A percentile compares a stretch with the other conserved stretches of the same genome.
phyloP scores from a whole-genome alignment of 345 rosid genomes.

The Pugionium dolabratum region DNA sequence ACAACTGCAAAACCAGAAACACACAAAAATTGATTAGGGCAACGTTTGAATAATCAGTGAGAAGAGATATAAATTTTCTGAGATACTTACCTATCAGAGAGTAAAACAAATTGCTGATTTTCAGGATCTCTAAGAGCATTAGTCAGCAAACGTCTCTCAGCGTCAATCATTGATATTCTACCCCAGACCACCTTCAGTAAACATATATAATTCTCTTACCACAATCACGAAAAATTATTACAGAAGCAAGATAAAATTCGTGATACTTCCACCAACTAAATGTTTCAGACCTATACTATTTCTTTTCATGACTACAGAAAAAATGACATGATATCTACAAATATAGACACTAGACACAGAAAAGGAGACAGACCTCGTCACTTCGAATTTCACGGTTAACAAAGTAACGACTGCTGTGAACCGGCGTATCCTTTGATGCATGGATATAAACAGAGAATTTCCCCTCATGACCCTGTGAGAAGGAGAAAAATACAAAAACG shows the following conservation, averaged over 20 bases:
- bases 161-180: constrained; percentile 93
- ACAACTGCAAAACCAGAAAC: constrained; percentile 66
- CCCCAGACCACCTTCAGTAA: constrained; percentile 92
- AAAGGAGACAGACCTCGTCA: constrained; percentile 55
- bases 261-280: constrained; percentile 30
- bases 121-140: constrained; percentile 83
- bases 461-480: constrained; percentile 75
- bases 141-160: constrained; percentile 86
- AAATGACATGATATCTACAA: constrained; percentile 23
- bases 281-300: background rate
- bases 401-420: constrained; percentile 78
- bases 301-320: constrained; percentile 6
- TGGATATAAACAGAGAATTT: constrained; percentile 78
- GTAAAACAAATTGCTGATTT: constrained; percentile 93
- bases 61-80: background rate
- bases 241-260: constrained; percentile 17
- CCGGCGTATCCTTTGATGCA: constrained; percentile 75
- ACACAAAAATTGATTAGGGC: constrained; percentile 11
- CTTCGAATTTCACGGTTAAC: constrained; percentile 69
- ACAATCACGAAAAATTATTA: constrained; percentile 7
- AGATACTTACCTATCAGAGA: constrained; percentile 80
- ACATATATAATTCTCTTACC: constrained; percentile 13
- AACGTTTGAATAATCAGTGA: constrained; percentile 16
- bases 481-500: background rate
- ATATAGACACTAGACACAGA: constrained; percentile 11